Percentiles rank a stretch among this genome's conserved stretches.
Evolutionary conservation across 176 grass and related monocot genomes (phyloP).

Genomic region (Secale cereale): DNA sequence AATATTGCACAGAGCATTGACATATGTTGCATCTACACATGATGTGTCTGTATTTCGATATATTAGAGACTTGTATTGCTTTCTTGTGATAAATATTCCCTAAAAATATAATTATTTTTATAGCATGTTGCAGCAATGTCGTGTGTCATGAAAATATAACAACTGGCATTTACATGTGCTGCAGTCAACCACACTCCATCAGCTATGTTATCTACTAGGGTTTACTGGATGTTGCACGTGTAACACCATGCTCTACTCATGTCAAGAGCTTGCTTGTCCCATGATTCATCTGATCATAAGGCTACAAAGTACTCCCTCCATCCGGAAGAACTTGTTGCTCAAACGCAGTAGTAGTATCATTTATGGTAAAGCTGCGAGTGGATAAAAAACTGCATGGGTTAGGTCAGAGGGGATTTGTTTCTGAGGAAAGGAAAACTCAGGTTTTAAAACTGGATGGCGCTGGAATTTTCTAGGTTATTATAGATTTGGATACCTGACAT

Average conservation of each 20-base stretch:
- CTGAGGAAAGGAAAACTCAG: neutral
- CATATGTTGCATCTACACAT: neutral
- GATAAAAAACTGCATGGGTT: neutral
- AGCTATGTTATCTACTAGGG: neutral
- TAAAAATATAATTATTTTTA: neutral
- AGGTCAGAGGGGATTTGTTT: neutral
- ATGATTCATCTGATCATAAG: neutral
- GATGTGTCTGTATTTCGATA: neutral
- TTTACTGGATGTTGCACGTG: neutral
- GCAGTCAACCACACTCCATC: neutral
- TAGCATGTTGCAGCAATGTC: neutral
- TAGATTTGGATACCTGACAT: neutral
- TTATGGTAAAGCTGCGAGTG: neutral
- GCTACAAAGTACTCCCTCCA: neutral
- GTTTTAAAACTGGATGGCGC: neutral
- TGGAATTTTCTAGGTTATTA: neutral
- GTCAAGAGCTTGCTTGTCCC: neutral
- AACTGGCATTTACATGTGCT: neutral
- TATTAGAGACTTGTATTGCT: neutral
- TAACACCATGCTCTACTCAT: neutral
- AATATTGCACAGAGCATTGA: neutral
- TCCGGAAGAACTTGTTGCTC: no score
- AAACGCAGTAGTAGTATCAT: neutral
- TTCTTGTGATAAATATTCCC: neutral
- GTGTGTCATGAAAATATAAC: neutral